Conservation (phyloP, 352 stramenopile species). For the Phytophthora boehmeriae region DNA sequence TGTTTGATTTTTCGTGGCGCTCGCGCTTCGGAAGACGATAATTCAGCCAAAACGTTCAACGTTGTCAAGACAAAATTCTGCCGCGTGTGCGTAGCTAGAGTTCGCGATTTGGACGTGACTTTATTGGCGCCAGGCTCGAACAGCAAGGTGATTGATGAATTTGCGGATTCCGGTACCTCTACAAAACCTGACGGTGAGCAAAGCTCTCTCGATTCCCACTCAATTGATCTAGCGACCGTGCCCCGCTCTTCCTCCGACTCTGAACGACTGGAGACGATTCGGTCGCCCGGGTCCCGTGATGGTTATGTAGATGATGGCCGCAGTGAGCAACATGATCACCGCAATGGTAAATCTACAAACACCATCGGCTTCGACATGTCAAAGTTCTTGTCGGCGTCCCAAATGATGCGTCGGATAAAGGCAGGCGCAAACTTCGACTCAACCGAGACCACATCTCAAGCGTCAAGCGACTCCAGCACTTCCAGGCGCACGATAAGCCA, state of each 20-base stretch:
- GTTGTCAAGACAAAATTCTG: constrained; percentile 69
- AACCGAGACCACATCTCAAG: constrained; percentile 2
- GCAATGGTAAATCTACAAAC: background rate
- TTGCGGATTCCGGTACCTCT: constrained; percentile 25
- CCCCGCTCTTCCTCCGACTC: constrained; percentile 26
- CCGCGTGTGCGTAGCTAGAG: constrained; percentile 51
- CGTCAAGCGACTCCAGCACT: constrained; percentile 1
- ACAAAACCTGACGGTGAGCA: constrained; percentile 32
- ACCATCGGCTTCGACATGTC: constrained; percentile 32
- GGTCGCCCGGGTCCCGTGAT: constrained; percentile 28
- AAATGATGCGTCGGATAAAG: constrained; percentile 34
- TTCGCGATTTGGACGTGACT: constrained; percentile 40
- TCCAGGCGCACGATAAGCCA: constrained; percentile 30
- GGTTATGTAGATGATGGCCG: constrained; percentile 21
- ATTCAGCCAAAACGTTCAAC: constrained; percentile 33
- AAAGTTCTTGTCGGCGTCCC: constrained; percentile 29
- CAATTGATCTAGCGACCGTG: constrained; percentile 12
- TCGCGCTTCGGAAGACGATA: constrained; percentile 15
- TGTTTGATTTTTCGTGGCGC: constrained; percentile 57
- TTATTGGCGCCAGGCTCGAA: constrained; percentile 20
- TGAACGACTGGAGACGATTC: constrained; percentile 38
- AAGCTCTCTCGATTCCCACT: constrained; percentile 16
- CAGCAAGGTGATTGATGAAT: constrained; percentile 15
- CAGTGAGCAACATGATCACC: constrained; percentile 10
- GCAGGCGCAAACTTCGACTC: constrained; percentile 19